Conservation (phyloP, 768 basidiomycete species). For the Mycena chlorophos region DNA sequence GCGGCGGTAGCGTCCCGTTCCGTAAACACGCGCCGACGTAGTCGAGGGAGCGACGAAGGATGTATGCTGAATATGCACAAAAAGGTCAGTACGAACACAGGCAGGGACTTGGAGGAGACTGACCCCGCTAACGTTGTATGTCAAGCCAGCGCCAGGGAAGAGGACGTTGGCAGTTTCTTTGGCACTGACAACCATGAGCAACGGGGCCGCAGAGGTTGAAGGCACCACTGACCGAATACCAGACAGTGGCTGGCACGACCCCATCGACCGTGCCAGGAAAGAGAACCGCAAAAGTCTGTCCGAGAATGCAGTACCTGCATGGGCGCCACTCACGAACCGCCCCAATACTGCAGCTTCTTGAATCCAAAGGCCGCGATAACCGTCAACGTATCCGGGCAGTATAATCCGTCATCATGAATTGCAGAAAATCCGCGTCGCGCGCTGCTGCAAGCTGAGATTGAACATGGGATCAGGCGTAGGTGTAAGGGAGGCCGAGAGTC, state of each 20-base stretch:
- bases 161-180: conserved; percentile 1
- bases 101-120: background rate
- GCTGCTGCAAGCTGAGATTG: conserved; percentile 34
- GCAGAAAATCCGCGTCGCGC: conserved; percentile 26
- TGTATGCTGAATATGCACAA: conserved; percentile 10
- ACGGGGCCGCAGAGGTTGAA: background rate
- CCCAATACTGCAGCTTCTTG: conserved; percentile 35
- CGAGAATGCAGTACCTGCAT: conserved; percentile 30
- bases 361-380: conserved; percentile 34
- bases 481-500: conserved; percentile 26
- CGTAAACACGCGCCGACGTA: conserved; percentile 25
- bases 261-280: conserved; percentile 40
- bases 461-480: conserved; percentile 35
- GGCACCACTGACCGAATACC: conserved; percentile 20
- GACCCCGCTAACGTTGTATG: conserved; percentile 22
- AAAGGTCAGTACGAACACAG: background rate
- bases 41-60: conserved; percentile 22
- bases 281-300: conserved; percentile 34
- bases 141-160: conserved; percentile 21
- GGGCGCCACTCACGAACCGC: conserved; percentile 27
- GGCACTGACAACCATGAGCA: conserved; percentile 14
- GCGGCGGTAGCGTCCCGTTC: conserved; percentile 28
- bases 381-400: conserved; percentile 40
- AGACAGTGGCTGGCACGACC: conserved; percentile 21
- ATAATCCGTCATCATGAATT: conserved; percentile 39